These are phyloP conservation scores for Aspergillus nidulans DNA, from an alignment of 495 filamentous ascomycete genomes.

Conservation along the genomic window DNA sequence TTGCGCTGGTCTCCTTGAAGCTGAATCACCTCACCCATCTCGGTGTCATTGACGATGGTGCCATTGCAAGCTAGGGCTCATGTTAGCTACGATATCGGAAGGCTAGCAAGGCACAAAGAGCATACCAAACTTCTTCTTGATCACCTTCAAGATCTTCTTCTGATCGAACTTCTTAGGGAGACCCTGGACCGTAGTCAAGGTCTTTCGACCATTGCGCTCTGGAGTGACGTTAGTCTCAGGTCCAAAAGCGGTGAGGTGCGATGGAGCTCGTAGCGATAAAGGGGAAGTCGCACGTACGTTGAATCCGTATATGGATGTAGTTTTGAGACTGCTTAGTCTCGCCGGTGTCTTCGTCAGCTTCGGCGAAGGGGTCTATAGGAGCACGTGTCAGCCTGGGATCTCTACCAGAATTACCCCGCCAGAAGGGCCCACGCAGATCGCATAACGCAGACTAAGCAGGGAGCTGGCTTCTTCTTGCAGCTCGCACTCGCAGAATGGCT, in stretches of 20 bases:
- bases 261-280: background rate
- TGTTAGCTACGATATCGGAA: constrained; percentile 17
- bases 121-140: constrained; percentile 99
- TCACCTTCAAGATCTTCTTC: constrained; percentile 99
- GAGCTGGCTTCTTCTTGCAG: background rate
- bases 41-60: constrained; percentile 93
- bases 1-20: constrained; percentile 98
- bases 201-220: constrained; percentile 99
- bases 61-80: constrained; percentile 87
- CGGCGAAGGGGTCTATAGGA: constrained; percentile 95
- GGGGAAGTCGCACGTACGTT: constrained; percentile 64
- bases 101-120: constrained; percentile 15
- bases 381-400: constrained; percentile 35
- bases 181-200: constrained; percentile 98
- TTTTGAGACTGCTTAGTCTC: constrained; percentile 90
- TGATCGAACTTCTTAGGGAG: constrained; percentile 97
- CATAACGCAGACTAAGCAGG: background rate
- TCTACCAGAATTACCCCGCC: constrained; percentile 37
- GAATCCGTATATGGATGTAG: constrained; percentile 99
- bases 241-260: constrained; percentile 9
- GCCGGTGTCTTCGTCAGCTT: constrained; percentile 99
- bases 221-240: constrained; percentile 24
- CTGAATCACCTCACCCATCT: constrained; percentile 99
- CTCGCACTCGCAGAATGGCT: background rate
- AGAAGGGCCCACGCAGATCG: constrained; percentile 15